A percentile compares a stretch with the other conserved stretches of the same genome.
These are phyloP conservation scores for Pichia thaimueangensis DNA, from an alignment of 805 yeast genomes.

Conservation along the genomic window DNA sequence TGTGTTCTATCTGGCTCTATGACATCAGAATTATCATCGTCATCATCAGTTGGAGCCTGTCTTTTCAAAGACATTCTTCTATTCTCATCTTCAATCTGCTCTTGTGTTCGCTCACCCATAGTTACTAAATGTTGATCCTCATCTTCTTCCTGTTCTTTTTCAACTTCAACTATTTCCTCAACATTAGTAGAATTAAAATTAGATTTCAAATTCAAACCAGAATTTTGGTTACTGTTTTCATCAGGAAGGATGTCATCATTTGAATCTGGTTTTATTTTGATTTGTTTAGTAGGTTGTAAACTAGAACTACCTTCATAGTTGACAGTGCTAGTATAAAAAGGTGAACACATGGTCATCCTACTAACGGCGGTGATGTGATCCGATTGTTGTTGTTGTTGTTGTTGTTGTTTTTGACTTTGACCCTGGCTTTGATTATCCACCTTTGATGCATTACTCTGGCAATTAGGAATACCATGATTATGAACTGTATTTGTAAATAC, in stretches of 20 bases:
- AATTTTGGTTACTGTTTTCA: background rate
- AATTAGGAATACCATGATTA: slow-evolving; percentile 9
- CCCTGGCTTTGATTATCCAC: background rate
- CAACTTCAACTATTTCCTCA: slow-evolving; percentile 1
- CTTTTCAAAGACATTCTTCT: slow-evolving; percentile 37
- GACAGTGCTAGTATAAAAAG: slow-evolving; percentile 25
- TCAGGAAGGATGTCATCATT: background rate
- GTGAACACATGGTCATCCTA: slow-evolving; percentile 27
- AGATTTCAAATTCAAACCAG: background rate
- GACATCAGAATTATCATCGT: slow-evolving; percentile 44
- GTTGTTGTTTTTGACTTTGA: slow-evolving; percentile 3
- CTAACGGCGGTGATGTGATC: slow-evolving; percentile 33
- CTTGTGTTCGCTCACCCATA: slow-evolving; percentile 21
- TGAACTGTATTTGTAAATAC: slow-evolving; percentile 6
- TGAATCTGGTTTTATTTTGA: slow-evolving; percentile 22
- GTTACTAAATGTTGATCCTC: slow-evolving; percentile 6
- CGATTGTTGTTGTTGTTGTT: slow-evolving; percentile 56
- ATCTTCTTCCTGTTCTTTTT: background rate
- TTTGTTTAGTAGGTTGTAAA: slow-evolving; percentile 8
- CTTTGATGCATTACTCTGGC: slow-evolving; percentile 1
- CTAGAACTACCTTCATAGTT: slow-evolving; percentile 3
- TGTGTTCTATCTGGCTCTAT: slow-evolving; percentile 22
- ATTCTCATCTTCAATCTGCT: slow-evolving; percentile 26
- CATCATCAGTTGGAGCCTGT: slow-evolving; percentile 46
- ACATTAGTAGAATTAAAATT: background rate